Conservation (phyloP, 805 yeast species). For the Candida nitratophila region DNA sequence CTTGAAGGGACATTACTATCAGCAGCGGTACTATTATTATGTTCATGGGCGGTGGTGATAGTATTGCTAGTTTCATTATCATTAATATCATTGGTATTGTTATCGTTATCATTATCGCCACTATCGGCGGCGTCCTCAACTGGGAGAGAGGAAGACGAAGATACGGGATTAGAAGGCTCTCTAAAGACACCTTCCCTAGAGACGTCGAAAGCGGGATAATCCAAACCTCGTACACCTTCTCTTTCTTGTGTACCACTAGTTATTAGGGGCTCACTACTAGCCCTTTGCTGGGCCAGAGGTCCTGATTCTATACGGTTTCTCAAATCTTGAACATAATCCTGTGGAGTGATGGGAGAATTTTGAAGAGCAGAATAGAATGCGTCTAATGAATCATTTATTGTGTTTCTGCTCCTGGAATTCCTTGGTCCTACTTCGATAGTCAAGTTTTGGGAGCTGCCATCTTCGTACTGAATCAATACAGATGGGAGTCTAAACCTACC, state of each 20-base stretch:
- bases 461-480: conserved; percentile 21
- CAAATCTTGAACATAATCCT: not conserved
- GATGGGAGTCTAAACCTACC: conserved; percentile 25
- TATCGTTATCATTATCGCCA: too few species aligned
- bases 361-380: not conserved
- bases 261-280: not conserved
- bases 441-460: conserved; percentile 22
- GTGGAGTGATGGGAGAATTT: not conserved
- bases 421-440: conserved; percentile 24
- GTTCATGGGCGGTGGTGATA: not conserved
- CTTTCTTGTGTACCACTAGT: not conserved
- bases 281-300: not conserved
- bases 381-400: conserved; percentile 1
- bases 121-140: too few species aligned
- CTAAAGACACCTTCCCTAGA: conserved; percentile 24
- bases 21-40: not conserved
- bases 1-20: not conserved
- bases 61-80: not conserved
- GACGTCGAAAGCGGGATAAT: conserved; percentile 30
- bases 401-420: not conserved
- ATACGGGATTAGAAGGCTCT: conserved; percentile 9
- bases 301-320: not conserved
- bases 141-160: too few species aligned
- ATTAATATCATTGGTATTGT: too few species aligned
- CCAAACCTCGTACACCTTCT: conserved; percentile 25